Evolutionary conservation across 495 filamentous ascomycete species (phyloP).

Genomic region (Hypoxylon fuscum): DNA sequence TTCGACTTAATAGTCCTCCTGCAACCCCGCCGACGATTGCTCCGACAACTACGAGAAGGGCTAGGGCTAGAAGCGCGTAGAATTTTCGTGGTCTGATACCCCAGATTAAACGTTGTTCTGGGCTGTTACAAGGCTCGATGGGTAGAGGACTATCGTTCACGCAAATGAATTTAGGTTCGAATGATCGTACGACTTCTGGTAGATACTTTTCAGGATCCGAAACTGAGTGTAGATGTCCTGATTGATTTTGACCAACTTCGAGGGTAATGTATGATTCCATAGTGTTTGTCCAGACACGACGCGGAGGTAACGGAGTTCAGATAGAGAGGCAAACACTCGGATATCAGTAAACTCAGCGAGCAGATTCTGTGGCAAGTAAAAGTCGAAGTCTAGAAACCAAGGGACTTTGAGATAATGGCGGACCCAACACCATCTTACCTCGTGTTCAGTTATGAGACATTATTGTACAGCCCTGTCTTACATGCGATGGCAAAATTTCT

Average conservation of each 20-base stretch:
- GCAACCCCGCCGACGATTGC: background rate
- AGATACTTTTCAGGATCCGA: background rate
- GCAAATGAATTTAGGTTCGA: background rate
- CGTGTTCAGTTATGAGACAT: too few species aligned
- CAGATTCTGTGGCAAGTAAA: too few species aligned
- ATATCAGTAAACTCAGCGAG: too few species aligned
- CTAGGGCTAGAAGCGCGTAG: background rate
- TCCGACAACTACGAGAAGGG: background rate
- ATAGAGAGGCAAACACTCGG: too few species aligned
- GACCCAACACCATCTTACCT: too few species aligned
- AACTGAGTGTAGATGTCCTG: background rate
- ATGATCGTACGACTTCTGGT: background rate
- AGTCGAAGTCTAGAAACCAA: too few species aligned
- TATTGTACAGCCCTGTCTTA: too few species aligned
- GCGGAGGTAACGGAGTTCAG: too few species aligned
- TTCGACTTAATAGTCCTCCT: background rate
- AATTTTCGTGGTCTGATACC: background rate
- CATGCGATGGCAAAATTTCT: too few species aligned
- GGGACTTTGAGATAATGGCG: too few species aligned
- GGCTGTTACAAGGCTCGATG: background rate
- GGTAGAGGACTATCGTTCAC: background rate
- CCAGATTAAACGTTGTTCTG: background rate
- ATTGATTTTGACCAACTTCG: background rate
- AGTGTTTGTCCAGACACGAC: too few species aligned
- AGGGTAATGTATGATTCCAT: background rate